Evolutionary conservation across 345 rosid genomes (phyloP).

Genomic region (Citrus reticulata): DNA sequence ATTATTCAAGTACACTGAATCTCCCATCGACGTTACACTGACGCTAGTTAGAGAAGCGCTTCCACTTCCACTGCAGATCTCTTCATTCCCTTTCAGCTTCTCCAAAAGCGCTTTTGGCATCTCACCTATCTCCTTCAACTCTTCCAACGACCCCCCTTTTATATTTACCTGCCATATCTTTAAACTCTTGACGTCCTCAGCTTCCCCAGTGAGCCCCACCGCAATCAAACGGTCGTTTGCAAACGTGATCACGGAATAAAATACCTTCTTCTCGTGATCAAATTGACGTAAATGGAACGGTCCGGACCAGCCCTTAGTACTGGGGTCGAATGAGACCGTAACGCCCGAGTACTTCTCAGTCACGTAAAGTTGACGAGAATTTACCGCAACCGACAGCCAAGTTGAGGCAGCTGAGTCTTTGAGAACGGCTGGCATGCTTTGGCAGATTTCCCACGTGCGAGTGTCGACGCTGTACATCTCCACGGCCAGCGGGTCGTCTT

Average conservation of each 20-base stretch:
- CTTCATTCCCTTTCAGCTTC: slow-evolving; percentile 25
- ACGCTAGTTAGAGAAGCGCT: background rate
- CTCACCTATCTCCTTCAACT: slow-evolving; percentile 36
- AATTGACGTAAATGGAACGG: slow-evolving; percentile 38
- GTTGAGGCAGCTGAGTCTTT: slow-evolving; percentile 51
- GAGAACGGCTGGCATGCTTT: slow-evolving; percentile 52
- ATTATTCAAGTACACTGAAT: slow-evolving; percentile 32
- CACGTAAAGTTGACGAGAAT: slow-evolving; percentile 35
- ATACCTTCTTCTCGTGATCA: background rate
- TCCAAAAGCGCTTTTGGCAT: slow-evolving; percentile 46
- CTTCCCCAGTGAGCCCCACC: slow-evolving; percentile 39
- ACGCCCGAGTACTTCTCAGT: slow-evolving; percentile 51
- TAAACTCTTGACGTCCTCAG: slow-evolving; percentile 31
- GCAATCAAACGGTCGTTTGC: slow-evolving; percentile 34
- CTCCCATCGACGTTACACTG: slow-evolving; percentile 30
- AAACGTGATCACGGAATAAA: slow-evolving; percentile 34
- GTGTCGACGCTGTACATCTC: slow-evolving; percentile 47
- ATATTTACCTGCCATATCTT: slow-evolving; percentile 42
- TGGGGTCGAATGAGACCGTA: slow-evolving; percentile 44
- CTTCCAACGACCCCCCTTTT: slow-evolving; percentile 18
- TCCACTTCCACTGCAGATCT: no score
- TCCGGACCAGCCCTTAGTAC: slow-evolving; percentile 49
- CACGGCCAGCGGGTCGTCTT: slow-evolving; percentile 65
- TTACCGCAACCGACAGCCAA: slow-evolving; percentile 58
- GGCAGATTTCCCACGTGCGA: slow-evolving; percentile 47